Base-by-base conservation (phyloP, 345 rosid genomes). In the Excoecaria cochinchinensis region DNA sequence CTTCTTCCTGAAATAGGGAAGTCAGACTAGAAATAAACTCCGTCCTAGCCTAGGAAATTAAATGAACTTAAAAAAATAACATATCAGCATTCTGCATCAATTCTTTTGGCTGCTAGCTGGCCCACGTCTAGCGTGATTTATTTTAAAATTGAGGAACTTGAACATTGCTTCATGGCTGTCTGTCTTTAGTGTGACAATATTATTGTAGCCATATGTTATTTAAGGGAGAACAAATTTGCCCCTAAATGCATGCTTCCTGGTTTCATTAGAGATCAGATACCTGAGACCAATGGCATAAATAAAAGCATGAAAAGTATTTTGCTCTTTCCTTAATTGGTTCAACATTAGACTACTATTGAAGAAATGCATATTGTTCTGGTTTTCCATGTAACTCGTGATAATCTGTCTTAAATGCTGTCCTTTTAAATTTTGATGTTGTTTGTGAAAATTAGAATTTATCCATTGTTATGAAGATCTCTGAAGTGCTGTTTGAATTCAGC, bases 401-500 rank as follows among this genome's bases (percentile, higher is more conserved):
- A 53, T 53, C n/a, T 60, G 65, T 39, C 21, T 58, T 24, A 58
- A 51, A 0, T 67, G 4, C 16, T 67, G 24, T 3, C 39, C 56
- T 47, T 36, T 8, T 67, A n/a, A 39, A 5, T 67, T 19, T 52
- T 25, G 16, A 11, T 8, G 11, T 53, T 19, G 9, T 65, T 24
- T 70, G 42, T 70, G 62, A 55, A 57, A 47, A 44, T 24, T 39
- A 21, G 16, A 6, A 55, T 46, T 11, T 42, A 12, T 24, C 48
- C 9, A 52, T 39, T 44, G 10, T 21, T n/a, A 21, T 40, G 69
- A 24, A 21, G 42, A 66, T 75, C 56, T 71, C 38, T 74, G 16
- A 67, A 56, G 50, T 24, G 16, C 44, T 47, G 39, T 46, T 50
- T 59, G 62, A 64, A 69, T 83, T 81, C 92, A 95, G 97, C 92